A percentile compares a stretch with the other conserved stretches of the same genome.
phyloP scores from a whole-genome alignment of 495 filamentous ascomycete species.

The Penicillium turbatum region DNA sequence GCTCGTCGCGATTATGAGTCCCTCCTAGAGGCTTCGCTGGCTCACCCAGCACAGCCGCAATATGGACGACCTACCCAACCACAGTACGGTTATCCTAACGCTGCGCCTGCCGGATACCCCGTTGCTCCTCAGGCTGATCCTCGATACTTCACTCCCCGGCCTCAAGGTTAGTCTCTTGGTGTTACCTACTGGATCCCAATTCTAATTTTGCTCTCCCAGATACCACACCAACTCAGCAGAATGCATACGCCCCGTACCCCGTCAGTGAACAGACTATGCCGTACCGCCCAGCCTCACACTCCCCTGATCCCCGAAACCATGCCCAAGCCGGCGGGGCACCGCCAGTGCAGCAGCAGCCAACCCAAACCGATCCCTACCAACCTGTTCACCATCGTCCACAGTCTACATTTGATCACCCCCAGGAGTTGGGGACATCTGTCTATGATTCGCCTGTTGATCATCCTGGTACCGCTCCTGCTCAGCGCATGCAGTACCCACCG shows the following conservation, averaged over 20 bases:
- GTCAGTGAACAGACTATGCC: constrained; percentile 33
- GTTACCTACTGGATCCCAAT: background rate
- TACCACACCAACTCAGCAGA: constrained; percentile 27
- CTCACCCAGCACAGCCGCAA: constrained; percentile 71
- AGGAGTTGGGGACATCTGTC: constrained; percentile 78
- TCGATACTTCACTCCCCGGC: constrained; percentile 64
- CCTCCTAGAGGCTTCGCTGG: constrained; percentile 93
- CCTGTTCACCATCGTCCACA: constrained; percentile 54
- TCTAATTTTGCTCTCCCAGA: constrained; percentile 20
- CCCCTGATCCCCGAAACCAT: constrained; percentile 43
- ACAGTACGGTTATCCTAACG: constrained; percentile 59
- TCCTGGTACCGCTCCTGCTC: constrained; percentile 13
- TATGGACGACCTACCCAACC: constrained; percentile 63
- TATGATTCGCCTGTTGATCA: constrained; percentile 75
- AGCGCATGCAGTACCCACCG: constrained; percentile 46
- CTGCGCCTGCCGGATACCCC: constrained; percentile 48
- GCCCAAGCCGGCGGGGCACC: constrained; percentile 32
- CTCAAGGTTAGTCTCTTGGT: constrained; percentile 38
- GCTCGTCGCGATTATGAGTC: constrained; percentile 93
- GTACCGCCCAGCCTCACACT: constrained; percentile 39
- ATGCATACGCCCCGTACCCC: constrained; percentile 29
- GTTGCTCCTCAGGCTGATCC: constrained; percentile 55
- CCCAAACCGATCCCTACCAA: constrained; percentile 40
- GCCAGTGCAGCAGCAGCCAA: constrained; percentile 35
- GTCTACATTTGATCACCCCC: constrained; percentile 72